Percentiles rank a stretch among this genome's conserved stretches.
These are phyloP conservation scores for Podaxis rugospora DNA, from an alignment of 768 basidiomycete species.

Conservation along the genomic window DNA sequence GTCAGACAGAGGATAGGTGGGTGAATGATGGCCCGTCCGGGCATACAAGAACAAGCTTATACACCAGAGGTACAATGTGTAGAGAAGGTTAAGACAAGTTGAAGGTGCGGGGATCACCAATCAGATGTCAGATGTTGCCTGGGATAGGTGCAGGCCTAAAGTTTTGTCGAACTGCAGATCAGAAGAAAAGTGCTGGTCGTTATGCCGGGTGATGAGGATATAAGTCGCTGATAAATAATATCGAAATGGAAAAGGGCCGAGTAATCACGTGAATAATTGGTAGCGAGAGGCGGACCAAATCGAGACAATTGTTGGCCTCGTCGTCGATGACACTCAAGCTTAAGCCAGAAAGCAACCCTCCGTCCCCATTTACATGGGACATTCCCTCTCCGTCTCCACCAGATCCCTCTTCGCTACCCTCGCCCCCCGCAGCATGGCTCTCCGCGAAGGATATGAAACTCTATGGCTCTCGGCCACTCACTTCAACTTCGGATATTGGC, in stretches of 20 bases:
- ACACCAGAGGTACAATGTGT: too few species aligned
- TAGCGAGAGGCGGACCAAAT: neutral
- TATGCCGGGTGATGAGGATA: neutral
- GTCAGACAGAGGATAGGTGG: too few species aligned
- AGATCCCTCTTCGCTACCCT: conserved; percentile 42
- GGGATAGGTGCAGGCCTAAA: neutral
- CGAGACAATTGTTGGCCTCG: neutral
- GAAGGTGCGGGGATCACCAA: neutral
- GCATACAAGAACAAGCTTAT: too few species aligned
- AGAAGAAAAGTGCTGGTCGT: neutral
- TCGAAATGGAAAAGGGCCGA: too few species aligned
- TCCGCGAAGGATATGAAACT: conserved; percentile 85
- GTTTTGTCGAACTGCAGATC: neutral
- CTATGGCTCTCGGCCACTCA: conserved; percentile 75
- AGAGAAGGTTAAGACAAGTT: too few species aligned
- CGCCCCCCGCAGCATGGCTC: conserved; percentile 84
- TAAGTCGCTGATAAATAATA: too few species aligned
- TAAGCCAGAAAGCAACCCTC: conserved; percentile 35
- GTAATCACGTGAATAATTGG: neutral
- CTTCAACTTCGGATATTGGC: conserved; percentile 53
- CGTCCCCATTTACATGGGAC: conserved; percentile 66
- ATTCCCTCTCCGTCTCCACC: conserved; percentile 31
- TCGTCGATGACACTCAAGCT: conserved; percentile 40
- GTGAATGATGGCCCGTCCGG: too few species aligned
- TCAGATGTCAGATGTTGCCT: neutral